These are phyloP conservation scores for Monosporascus sp. DNA, from an alignment of 2,329 filamentous ascomycete species.

Conservation along the genomic window DNA sequence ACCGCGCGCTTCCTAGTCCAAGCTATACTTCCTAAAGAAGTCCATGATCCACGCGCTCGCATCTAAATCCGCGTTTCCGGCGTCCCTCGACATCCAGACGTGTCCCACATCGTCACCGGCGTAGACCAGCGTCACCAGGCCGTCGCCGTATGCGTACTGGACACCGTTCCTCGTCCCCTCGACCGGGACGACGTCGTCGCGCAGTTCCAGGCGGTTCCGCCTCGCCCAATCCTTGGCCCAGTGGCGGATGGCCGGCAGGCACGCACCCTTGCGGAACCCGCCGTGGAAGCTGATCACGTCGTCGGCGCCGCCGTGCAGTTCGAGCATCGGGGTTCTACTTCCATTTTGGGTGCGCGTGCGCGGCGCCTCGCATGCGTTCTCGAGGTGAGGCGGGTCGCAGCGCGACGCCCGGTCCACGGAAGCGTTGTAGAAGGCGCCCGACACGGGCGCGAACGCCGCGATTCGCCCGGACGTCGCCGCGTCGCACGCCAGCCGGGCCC, in stretches of 20 bases:
- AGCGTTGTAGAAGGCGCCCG: slow-evolving; percentile 38
- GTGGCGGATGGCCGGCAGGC: slow-evolving; percentile 16
- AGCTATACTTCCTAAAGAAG: not conserved
- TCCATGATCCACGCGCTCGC: not conserved
- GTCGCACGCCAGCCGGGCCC: slow-evolving; percentile 34
- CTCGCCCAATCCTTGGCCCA: slow-evolving; percentile 16
- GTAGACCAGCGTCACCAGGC: slow-evolving; percentile 1
- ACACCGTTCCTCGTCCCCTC: not conserved
- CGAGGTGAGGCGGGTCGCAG: not conserved
- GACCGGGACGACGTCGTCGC: not conserved
- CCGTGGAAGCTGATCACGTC: slow-evolving; percentile 34
- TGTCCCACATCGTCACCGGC: slow-evolving; percentile 2
- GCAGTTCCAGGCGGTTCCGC: slow-evolving; percentile 3
- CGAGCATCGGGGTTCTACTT: slow-evolving; percentile 28
- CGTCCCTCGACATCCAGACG: not conserved
- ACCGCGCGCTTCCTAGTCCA: too few species aligned
- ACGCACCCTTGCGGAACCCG: slow-evolving; percentile 15
- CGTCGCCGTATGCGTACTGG: not conserved
- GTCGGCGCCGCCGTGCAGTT: slow-evolving; percentile 38
- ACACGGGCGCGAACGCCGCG: slow-evolving; percentile 44
- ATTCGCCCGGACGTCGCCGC: slow-evolving; percentile 30
- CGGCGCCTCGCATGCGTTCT: slow-evolving; percentile 20
- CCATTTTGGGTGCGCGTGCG: slow-evolving; percentile 13
- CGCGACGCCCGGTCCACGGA: slow-evolving; percentile 13
- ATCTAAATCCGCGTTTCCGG: not conserved